phyloP scores from a whole-genome alignment of 495 filamentous ascomycete species.

The Aspergillus steynii region DNA sequence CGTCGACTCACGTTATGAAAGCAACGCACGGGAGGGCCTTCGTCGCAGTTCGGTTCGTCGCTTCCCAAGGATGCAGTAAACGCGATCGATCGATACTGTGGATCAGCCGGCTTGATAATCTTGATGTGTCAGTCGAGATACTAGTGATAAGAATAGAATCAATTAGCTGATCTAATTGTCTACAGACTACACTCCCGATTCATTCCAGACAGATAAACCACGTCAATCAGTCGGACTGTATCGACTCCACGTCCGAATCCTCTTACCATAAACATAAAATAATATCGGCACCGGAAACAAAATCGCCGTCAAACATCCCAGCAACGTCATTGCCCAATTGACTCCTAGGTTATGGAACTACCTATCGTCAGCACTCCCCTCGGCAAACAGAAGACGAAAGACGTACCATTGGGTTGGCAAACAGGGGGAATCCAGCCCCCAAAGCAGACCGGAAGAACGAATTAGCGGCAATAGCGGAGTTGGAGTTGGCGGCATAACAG shows the following conservation, averaged over 20 bases:
- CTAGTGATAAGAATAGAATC: not conserved
- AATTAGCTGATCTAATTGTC: not conserved
- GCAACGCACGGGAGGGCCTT: not conserved
- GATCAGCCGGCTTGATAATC: not conserved
- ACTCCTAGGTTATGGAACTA: slow-evolving; percentile 58
- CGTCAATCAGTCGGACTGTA: not conserved
- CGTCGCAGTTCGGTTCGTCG: not conserved
- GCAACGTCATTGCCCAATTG: slow-evolving; percentile 57
- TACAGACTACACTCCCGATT: not conserved
- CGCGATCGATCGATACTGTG: not conserved
- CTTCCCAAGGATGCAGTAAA: not conserved
- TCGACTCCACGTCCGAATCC: slow-evolving; percentile 47
- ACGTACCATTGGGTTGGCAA: slow-evolving; percentile 55
- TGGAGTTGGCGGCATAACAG: slow-evolving; percentile 49
- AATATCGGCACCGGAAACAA: slow-evolving; percentile 63
- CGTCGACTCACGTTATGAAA: not conserved
- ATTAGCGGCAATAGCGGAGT: slow-evolving; percentile 51
- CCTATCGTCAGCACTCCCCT: not conserved
- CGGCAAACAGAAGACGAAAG: slow-evolving; percentile 6
- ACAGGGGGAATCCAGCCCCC: slow-evolving; percentile 57
- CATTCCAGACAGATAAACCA: not conserved
- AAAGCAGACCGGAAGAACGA: slow-evolving; percentile 41
- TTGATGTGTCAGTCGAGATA: not conserved
- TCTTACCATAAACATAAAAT: slow-evolving; percentile 62
- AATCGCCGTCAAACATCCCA: slow-evolving; percentile 57